Evolutionary conservation across 202 grass and related monocot genomes (phyloP).

Genomic region (Setaria italica): DNA sequence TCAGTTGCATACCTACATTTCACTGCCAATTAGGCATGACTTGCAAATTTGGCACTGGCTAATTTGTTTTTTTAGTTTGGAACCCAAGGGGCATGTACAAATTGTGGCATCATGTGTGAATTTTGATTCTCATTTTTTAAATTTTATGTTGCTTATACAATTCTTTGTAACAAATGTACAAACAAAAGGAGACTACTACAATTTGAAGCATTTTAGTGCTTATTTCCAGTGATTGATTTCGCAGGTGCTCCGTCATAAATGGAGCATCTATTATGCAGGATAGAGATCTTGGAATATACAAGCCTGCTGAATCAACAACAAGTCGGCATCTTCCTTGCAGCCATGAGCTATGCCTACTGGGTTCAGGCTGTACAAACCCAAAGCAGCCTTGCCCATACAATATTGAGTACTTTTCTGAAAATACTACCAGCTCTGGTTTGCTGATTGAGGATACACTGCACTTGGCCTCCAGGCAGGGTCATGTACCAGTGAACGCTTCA

Average conservation of each 20-base stretch:
- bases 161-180: conserved; percentile 27
- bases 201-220: conserved; percentile 81
- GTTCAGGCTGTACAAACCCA: conserved; percentile 67
- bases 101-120: not conserved
- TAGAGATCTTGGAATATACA: conserved; percentile 95
- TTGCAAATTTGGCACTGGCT: not conserved
- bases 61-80: not conserved
- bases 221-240: conserved; percentile 99
- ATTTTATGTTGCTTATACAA: conserved; percentile 34
- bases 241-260: conserved; percentile 92
- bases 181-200: conserved; percentile 47
- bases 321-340: conserved; percentile 87
- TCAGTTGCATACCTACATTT: not conserved
- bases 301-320: conserved; percentile 81
- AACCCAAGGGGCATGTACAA: not conserved
- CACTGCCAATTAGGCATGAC: not conserved
- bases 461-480: conserved; percentile 68
- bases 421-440: conserved; percentile 95
- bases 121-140: not conserved
- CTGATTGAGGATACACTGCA: conserved; percentile 87
- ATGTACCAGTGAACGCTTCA: conserved; percentile 72
- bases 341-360: conserved; percentile 70
- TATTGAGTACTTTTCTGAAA: conserved; percentile 85
- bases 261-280: conserved; percentile 99
- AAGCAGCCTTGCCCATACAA: conserved; percentile 91